Conservation (phyloP, 768 basidiomycete species). For the Amanita phalloides region DNA sequence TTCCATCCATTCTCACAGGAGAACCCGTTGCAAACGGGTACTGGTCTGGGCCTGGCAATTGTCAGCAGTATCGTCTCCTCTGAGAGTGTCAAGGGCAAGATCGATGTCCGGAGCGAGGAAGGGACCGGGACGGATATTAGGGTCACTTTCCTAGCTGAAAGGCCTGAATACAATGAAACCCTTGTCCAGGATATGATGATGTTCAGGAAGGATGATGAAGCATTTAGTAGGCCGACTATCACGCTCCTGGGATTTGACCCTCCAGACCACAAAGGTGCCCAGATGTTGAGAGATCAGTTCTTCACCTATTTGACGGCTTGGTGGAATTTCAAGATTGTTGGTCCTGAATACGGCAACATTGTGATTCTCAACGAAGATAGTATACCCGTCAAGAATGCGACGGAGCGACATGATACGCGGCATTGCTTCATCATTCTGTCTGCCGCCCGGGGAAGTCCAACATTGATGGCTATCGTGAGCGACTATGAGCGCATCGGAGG, state of each 20-base stretch:
- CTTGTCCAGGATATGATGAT: constrained; percentile 32
- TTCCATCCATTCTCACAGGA: constrained; percentile 98
- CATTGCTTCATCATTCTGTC: constrained; percentile 73
- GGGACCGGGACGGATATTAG: constrained; percentile 87
- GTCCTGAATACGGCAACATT: constrained; percentile 50
- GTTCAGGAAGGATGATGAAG: constrained; percentile 29
- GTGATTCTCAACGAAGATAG: constrained; percentile 76
- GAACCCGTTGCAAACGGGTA: constrained; percentile 87
- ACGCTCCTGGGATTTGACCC: constrained; percentile 64
- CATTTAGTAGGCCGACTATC: constrained; percentile 32
- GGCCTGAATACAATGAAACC: constrained; percentile 22
- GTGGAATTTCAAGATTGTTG: constrained; percentile 59
- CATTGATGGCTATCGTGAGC: constrained; percentile 48
- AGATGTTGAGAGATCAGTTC: constrained; percentile 54
- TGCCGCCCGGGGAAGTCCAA: constrained; percentile 54
- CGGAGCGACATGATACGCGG: constrained; percentile 40
- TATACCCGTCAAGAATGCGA: constrained; percentile 42
- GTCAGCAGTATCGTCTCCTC: constrained; percentile 88
- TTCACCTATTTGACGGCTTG: constrained; percentile 57
- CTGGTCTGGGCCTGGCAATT: constrained; percentile 89
- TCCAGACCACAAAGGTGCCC: constrained; percentile 47
- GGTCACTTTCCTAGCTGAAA: constrained; percentile 70
- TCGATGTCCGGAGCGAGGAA: constrained; percentile 91
- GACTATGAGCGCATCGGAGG: constrained; percentile 77
- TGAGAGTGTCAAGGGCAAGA: constrained; percentile 78